A percentile compares a stretch with the other conserved stretches of the same genome.
Conservation (phyloP, 306 rosid species). For the Rosa persica region DNA sequence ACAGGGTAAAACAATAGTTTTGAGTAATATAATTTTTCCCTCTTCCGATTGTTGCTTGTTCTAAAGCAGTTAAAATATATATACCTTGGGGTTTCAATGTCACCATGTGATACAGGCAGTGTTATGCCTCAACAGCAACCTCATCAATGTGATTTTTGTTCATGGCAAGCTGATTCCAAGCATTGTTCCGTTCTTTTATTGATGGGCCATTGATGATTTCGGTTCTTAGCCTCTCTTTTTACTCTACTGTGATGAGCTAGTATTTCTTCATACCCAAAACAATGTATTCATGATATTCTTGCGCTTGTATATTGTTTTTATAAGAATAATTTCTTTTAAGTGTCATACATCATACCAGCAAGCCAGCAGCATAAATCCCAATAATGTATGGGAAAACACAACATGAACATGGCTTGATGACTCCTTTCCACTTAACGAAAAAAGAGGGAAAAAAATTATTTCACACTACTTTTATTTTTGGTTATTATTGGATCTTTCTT, state of each 20-base stretch:
- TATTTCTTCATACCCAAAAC: too few species aligned
- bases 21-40: neutral
- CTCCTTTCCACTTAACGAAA: too few species aligned
- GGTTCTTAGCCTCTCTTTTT: neutral
- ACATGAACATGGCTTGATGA: too few species aligned
- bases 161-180: neutral
- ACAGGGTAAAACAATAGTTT: slow-evolving; percentile 15
- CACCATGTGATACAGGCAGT: slow-evolving; percentile 8
- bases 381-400: too few species aligned
- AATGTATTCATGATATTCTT: too few species aligned
- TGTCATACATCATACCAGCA: too few species aligned
- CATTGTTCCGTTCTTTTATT: neutral
- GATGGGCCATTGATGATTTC: neutral
- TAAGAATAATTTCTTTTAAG: too few species aligned
- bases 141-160: slow-evolving; percentile 1
- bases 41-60: slow-evolving; percentile 17
- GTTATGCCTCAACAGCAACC: neutral
- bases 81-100: slow-evolving; percentile 11
- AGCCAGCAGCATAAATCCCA: too few species aligned
- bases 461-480: too few species aligned
- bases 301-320: neutral
- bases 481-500: too few species aligned
- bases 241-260: neutral
- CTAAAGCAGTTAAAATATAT: neutral
- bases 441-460: too few species aligned